These are phyloP conservation scores for Calonectria multiphialidica DNA, from an alignment of 2,329 filamentous ascomycete species.

Conservation along the genomic window DNA sequence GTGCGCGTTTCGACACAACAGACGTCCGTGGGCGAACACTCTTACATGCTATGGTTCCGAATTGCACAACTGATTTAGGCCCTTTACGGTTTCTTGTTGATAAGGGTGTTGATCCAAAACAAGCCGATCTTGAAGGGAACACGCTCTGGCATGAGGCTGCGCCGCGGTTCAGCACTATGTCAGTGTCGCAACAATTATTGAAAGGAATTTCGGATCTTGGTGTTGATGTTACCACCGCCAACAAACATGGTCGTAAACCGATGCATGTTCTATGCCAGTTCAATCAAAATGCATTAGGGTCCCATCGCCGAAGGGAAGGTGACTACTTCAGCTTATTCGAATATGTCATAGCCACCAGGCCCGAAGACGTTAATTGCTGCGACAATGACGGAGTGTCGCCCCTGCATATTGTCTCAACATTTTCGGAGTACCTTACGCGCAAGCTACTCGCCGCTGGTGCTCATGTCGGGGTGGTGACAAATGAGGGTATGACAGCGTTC, in stretches of 20 bases:
- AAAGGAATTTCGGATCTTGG: conserved; percentile 21
- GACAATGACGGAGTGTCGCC: conserved; percentile 34
- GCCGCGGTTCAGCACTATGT: background rate
- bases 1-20: background rate
- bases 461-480: conserved; percentile 44
- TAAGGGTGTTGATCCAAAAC: background rate
- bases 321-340: conserved; percentile 19
- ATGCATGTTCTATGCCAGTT: conserved; percentile 35
- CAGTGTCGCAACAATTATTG: background rate
- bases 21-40: background rate
- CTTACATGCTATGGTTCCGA: background rate
- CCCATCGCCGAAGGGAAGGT: background rate
- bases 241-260: conserved; percentile 34
- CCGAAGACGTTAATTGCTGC: background rate
- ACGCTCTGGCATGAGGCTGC: background rate
- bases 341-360: conserved; percentile 23
- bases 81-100: background rate
- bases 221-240: conserved; percentile 26
- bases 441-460: conserved; percentile 52
- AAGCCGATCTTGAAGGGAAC: background rate
- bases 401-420: conserved; percentile 39
- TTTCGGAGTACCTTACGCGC: conserved; percentile 36
- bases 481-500: conserved; percentile 51
- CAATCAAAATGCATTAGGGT: background rate
- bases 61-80: background rate